phyloP scores from a whole-genome alignment of 2,329 filamentous ascomycete species.

The Celoporthe dispersa region DNA sequence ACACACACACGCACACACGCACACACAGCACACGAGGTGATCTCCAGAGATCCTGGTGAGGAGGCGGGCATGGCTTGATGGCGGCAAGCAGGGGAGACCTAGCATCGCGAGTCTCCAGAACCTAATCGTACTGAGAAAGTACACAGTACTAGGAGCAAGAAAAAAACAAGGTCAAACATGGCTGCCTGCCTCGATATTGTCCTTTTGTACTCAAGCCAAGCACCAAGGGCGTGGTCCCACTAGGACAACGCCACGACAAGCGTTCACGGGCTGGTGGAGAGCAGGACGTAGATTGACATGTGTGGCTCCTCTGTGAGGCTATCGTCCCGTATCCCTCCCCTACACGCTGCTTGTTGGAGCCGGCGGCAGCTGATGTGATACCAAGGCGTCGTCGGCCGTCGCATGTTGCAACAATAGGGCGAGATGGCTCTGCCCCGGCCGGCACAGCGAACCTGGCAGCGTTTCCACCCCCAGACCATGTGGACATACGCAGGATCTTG shows the following conservation, averaged over 20 bases:
- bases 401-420: neutral
- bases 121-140: neutral
- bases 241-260: neutral
- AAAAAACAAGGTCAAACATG: neutral
- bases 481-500: neutral
- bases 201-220: neutral
- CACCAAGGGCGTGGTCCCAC: neutral
- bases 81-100: neutral
- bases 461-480: neutral
- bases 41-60: neutral
- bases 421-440: neutral
- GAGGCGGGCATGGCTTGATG: neutral
- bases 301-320: neutral
- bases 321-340: neutral
- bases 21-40: neutral
- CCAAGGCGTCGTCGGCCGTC: neutral
- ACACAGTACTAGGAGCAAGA: neutral
- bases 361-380: neutral
- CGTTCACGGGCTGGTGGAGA: neutral
- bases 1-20: no score
- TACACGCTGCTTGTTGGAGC: neutral
- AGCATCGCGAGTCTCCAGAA: slow-evolving; percentile 1
- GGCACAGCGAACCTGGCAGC: neutral
- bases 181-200: neutral
- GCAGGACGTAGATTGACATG: neutral